Percentiles rank a stretch among this genome's conserved stretches.
These are phyloP conservation scores for Trichoderma lentiforme DNA, from an alignment of 2,329 filamentous ascomycete species.

Conservation along the genomic window DNA sequence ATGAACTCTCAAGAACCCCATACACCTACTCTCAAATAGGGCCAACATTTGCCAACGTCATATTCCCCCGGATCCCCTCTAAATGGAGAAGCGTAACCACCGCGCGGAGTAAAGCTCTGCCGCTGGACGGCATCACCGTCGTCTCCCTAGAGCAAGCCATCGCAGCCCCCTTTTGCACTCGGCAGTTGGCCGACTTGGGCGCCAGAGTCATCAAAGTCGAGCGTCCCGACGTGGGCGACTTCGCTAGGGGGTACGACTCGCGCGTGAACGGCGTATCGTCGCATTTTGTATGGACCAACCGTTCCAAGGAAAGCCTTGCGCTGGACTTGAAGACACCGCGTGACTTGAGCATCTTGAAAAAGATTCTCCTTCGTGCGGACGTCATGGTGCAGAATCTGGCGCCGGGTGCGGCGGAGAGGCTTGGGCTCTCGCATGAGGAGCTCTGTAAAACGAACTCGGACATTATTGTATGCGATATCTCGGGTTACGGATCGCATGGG, in stretches of 20 bases:
- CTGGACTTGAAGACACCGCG: constrained; percentile 45
- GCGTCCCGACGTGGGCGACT: constrained; percentile 49
- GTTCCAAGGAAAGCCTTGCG: constrained; percentile 52
- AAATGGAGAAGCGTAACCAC: not conserved
- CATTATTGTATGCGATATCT: constrained; percentile 54
- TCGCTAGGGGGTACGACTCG: constrained; percentile 49
- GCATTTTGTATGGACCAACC: constrained; percentile 55
- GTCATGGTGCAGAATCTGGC: constrained; percentile 54
- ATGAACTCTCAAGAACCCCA: not conserved
- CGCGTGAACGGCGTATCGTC: constrained; percentile 49
- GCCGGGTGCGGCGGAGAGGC: constrained; percentile 45
- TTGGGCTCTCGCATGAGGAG: constrained; percentile 46
- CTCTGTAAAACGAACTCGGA: constrained; percentile 40
- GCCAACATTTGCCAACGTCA: too few relatives aligned
- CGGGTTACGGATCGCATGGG: constrained; percentile 49
- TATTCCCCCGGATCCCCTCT: not conserved
- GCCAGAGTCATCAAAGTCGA: constrained; percentile 55
- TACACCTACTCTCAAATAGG: not conserved
- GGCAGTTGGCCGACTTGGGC: constrained; percentile 52
- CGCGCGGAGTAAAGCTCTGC: constrained; percentile 7
- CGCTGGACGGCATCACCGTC: constrained; percentile 44
- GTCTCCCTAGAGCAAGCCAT: constrained; percentile 54
- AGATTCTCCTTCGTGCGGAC: constrained; percentile 43
- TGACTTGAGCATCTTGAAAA: constrained; percentile 43
- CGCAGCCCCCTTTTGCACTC: constrained; percentile 52